phyloP scores from a whole-genome alignment of 2,329 filamentous ascomycete genomes.

The Aspergillus novoparasiticus region DNA sequence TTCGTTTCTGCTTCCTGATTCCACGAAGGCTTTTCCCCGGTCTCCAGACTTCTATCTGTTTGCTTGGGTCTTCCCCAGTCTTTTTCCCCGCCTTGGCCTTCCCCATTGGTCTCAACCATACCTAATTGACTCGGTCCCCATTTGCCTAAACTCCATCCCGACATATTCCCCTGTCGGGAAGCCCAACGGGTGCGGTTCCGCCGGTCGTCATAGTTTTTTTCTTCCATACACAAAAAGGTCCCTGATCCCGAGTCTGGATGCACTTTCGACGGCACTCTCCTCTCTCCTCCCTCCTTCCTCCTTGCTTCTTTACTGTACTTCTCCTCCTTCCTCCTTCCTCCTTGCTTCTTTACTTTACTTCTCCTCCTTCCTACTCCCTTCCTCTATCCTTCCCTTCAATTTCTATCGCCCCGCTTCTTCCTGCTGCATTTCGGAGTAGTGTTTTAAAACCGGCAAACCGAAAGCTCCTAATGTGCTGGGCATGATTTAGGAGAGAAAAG shows the following conservation, averaged over 20 bases:
- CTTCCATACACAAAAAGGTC: constrained; percentile 8
- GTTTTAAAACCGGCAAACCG: not conserved
- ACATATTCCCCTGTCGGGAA: constrained; percentile 3
- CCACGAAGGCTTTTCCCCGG: not conserved
- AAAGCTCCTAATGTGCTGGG: not conserved
- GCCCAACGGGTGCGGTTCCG: constrained; percentile 3
- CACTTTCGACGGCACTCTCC: not conserved
- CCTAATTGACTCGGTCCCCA: constrained; percentile 3
- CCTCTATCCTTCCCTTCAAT: not conserved
- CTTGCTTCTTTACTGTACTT: not conserved
- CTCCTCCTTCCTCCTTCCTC: not conserved
- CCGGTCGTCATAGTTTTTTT: not conserved
- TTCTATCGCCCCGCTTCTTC: not conserved
- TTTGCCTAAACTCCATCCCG: constrained; percentile 1
- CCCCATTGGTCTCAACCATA: constrained; percentile 14
- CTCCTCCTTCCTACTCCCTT: not conserved
- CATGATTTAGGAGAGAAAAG: not conserved
- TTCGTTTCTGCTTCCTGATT: constrained; percentile 8
- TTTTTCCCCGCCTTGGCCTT: constrained; percentile 15
- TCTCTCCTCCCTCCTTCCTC: constrained; percentile 3
- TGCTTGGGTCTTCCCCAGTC: constrained; percentile 9
- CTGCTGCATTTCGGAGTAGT: not conserved
- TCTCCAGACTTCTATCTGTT: constrained; percentile 10
- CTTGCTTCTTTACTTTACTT: not conserved
- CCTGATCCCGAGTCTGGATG: constrained; percentile 8